Percentiles rank a stretch among this genome's conserved stretches.
phyloP scores from a whole-genome alignment of 306 rosid genomes.

The Begonia peltatifolia region DNA sequence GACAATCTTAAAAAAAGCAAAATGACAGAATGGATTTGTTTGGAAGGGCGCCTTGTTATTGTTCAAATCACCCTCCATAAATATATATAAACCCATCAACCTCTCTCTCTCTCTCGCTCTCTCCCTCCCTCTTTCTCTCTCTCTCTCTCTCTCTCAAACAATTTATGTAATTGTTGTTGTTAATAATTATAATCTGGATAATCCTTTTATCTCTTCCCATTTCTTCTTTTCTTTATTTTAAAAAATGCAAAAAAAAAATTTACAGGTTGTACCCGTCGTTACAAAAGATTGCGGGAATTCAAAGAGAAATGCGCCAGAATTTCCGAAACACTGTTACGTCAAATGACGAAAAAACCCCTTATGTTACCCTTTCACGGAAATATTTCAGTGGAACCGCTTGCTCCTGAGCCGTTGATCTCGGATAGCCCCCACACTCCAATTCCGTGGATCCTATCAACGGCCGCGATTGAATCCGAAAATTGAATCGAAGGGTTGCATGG shows the following conservation, averaged over 20 bases:
- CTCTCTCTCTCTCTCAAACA: not conserved
- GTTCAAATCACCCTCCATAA: constrained; percentile 20
- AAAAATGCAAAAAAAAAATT: not conserved
- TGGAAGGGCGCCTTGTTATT: constrained; percentile 23
- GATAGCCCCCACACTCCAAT: not conserved
- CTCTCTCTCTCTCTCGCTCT: not conserved
- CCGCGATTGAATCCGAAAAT: not conserved
- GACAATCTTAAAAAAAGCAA: constrained; percentile 14
- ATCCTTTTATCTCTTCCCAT: not conserved
- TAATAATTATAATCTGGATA: not conserved
- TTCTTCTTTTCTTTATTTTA: not conserved
- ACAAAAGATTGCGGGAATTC: constrained; percentile 22
- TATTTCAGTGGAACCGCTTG: not conserved
- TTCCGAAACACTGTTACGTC: constrained; percentile 10
- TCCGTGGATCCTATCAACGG: not conserved
- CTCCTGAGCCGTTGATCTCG: not conserved
- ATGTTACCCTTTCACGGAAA: constrained; percentile 1
- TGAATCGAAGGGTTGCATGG: not conserved
- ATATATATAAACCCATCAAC: not conserved
- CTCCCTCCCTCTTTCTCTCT: not conserved
- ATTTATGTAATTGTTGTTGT: not conserved
- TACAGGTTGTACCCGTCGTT: constrained; percentile 17
- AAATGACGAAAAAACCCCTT: constrained; percentile 9
- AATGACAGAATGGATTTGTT: constrained; percentile 32
- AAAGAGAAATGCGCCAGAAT: constrained; percentile 21